phyloP scores from a whole-genome alignment of 441 rosid species.

The Syzygium syzygioides region DNA sequence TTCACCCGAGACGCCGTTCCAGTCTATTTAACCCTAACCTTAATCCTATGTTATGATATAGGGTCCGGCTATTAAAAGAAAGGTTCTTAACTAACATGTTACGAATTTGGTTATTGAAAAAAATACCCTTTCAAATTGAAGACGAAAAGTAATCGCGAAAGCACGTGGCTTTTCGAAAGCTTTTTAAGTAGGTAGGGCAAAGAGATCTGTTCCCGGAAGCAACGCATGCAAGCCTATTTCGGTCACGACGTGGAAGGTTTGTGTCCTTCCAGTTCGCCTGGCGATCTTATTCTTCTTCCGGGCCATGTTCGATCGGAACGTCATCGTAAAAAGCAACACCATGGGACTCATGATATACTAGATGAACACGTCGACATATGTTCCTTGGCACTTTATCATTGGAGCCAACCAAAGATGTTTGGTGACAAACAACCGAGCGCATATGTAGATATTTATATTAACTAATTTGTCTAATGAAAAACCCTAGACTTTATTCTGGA shows the following conservation, averaged over 20 bases:
- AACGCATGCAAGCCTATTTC: background rate
- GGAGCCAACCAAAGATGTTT: background rate
- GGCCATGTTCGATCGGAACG: background rate
- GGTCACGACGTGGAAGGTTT: background rate
- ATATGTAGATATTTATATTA: background rate
- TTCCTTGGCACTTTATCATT: background rate
- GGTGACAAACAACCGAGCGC: background rate
- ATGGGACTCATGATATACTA: background rate
- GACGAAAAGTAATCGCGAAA: background rate
- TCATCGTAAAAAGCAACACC: background rate
- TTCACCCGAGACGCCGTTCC: background rate
- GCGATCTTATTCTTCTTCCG: background rate
- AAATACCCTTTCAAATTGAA: background rate
- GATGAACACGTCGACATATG: background rate
- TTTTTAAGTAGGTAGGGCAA: background rate
- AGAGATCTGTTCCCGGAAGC: background rate
- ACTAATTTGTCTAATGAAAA: background rate
- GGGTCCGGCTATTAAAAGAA: background rate
- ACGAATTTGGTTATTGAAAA: background rate
- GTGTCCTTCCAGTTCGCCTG: background rate
- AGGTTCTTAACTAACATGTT: background rate
- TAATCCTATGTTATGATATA: background rate
- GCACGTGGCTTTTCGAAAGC: background rate
- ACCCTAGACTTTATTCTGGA: background rate
- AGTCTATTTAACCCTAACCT: background rate